Evolutionary conservation across 441 rosid genomes (phyloP), one percentile per base, ranked within the genome.

Genomic region (Francoa sonchifolia): DNA sequence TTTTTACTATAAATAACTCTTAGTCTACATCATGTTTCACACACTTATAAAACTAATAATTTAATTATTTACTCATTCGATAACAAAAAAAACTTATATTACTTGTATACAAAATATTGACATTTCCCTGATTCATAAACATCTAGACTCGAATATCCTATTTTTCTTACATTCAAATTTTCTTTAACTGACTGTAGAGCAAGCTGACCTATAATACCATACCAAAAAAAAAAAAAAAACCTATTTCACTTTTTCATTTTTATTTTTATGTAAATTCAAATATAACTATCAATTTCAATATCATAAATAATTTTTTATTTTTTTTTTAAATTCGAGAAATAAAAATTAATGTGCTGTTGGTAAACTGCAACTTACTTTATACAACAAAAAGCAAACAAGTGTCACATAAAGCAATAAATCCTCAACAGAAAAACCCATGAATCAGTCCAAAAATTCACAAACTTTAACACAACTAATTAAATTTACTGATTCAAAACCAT

Each of bases 371-470:
- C n/a, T n/a, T n/a, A n/a, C n/a, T n/a, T n/a, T n/a, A n/a, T n/a
- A n/a, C n/a, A n/a, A n/a, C n/a, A n/a, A n/a, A n/a, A n/a, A n/a
- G n/a, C n/a, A n/a, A n/a, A n/a, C n/a, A n/a, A n/a, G n/a, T n/a
- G n/a, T n/a, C n/a, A n/a, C n/a, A n/a, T n/a, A n/a, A n/a, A n/a
- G n/a, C n/a, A n/a, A n/a, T n/a, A n/a, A n/a, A 3, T 6, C 34
- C 20, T 43, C 44, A 2, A 13, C 44, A 2, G 1, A 23, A 23
- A 3, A 3, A 23, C 4, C 1, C 12, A 30, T 10, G 2, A 2
- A 59, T 33, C 35, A 55, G 66, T 14, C 67, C 62, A 0, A 59
- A 4, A 4, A 64, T 69, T 0, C 72, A 72, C 25, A 4, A 10
- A 0, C 8, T 8, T 13, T 13, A 22, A 7, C 8, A 33, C 1